Conservation (phyloP, 306 rosid species). For the Malus asiatica region DNA sequence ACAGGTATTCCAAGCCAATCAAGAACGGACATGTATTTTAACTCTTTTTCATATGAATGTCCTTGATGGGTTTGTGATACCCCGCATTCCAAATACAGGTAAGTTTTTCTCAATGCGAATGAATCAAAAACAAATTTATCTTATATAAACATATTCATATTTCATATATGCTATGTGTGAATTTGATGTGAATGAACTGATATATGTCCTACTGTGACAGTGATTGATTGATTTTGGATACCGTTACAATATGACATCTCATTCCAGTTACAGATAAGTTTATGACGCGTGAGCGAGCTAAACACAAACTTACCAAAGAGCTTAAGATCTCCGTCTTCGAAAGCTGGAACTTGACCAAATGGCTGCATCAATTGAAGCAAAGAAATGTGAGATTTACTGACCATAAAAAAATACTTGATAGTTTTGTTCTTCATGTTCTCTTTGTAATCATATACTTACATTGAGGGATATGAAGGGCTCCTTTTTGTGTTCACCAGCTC, state of each 20-base stretch:
- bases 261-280: too few species aligned
- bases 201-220: too few species aligned
- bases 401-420: background rate
- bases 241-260: too few species aligned
- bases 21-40: background rate
- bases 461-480: conserved; percentile 54
- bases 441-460: conserved; percentile 19
- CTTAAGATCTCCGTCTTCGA: conserved; percentile 59
- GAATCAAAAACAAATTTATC: too few species aligned
- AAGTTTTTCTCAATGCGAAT: too few species aligned
- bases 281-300: background rate
- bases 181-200: too few species aligned
- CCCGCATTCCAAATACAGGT: too few species aligned
- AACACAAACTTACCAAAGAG: conserved; percentile 44
- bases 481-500: conserved; percentile 46
- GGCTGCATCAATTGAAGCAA: conserved; percentile 37
- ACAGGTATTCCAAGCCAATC: background rate
- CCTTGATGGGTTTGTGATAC: background rate
- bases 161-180: too few species aligned
- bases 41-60: background rate
- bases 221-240: too few species aligned
- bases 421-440: too few species aligned
- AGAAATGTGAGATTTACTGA: background rate
- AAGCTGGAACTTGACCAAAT: conserved; percentile 74
- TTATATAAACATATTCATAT: too few species aligned